phyloP scores from a whole-genome alignment of 257 asterid species.

The Perilla frutescens region DNA sequence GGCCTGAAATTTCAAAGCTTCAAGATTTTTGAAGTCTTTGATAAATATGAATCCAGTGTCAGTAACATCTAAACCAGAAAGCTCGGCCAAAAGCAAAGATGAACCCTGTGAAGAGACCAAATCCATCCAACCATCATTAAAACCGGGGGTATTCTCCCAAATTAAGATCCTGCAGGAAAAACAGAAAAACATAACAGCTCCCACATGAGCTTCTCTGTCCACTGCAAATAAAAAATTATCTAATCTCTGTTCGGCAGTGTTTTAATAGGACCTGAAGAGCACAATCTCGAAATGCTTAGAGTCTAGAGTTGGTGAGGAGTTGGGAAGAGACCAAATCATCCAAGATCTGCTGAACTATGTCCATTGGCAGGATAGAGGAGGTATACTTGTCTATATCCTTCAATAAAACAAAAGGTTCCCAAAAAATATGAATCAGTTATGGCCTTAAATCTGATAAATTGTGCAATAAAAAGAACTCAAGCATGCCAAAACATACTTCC shows the following conservation, averaged over 20 bases:
- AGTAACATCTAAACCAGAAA: constrained; percentile 76
- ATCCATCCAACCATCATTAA: constrained; percentile 78
- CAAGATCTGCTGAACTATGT: constrained; percentile 79
- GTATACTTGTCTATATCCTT: constrained; percentile 70
- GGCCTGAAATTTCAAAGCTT: constrained; percentile 68
- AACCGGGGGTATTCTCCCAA: constrained; percentile 79
- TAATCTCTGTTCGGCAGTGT: neutral
- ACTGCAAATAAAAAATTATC: neutral
- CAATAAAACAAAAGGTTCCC: constrained; percentile 27
- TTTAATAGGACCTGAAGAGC: constrained; percentile 76
- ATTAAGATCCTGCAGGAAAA: constrained; percentile 73
- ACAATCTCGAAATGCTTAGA: constrained; percentile 90
- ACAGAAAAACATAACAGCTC: neutral
- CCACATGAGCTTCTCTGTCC: constrained; percentile 21
- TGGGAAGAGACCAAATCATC: constrained; percentile 80
- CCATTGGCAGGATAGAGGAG: constrained; percentile 70
- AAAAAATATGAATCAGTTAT: constrained; percentile 2
- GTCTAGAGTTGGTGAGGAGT: constrained; percentile 52
- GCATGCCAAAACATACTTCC: constrained; percentile 55
- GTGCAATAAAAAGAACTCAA: neutral
- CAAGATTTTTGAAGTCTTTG: constrained; percentile 67
- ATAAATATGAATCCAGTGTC: constrained; percentile 69
- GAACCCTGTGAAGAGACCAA: constrained; percentile 77
- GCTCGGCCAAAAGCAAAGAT: constrained; percentile 77
- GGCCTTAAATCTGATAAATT: neutral